Base-by-base conservation (phyloP, 2,329 filamentous ascomycete genomes). In the Trichoderma sp. region DNA sequence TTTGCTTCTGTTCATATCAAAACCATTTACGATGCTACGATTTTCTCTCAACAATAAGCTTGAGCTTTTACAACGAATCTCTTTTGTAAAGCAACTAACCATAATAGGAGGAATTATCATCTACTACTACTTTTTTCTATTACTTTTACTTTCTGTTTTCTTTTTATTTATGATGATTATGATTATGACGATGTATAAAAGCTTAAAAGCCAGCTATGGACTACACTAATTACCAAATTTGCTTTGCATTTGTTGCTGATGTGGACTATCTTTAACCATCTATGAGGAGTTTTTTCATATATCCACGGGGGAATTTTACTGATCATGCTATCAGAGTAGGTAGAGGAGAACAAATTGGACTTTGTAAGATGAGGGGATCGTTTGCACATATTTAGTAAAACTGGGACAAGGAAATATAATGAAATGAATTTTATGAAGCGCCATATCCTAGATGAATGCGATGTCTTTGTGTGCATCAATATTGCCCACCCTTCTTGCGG, bases 151-250 rank as follows among this genome's bases (percentile, higher is more conserved):
- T 32, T 28, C n/a, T 39, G 8, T 39, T 8, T 54, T n/a, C 14
- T 37, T 21, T 32, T 26, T 7, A 34, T 61, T 68, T 55, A 59
- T 60, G 46, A 68, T 13, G 65, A 54, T 68, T 37, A 68, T 54
- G 65, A 68, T 60, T 43, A 68, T 60, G 65, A 68, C 18, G 28
- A 68, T 68, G 49, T 52, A 55, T 49, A 68, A 60, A 68, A 59
- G 28, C 16, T 39, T 51, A 21, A 66, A 59, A 46, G 26, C 37
- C 34, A 26, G 30, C 16, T 32, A 37, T 66, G 64, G 21, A 59
- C 37, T 66, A 28, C 49, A 49, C 7, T 59, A 58, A 66, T 58
- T 49, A 30, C 55, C 5, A 66, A 66, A 28, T 24, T 43, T 59
- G 21, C 26, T 59, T 51, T 46, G 54, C 21, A 49, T 59, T 51